These are phyloP conservation scores for Atalantia buxifolia DNA, from an alignment of 345 rosid species.

Conservation along the genomic window DNA sequence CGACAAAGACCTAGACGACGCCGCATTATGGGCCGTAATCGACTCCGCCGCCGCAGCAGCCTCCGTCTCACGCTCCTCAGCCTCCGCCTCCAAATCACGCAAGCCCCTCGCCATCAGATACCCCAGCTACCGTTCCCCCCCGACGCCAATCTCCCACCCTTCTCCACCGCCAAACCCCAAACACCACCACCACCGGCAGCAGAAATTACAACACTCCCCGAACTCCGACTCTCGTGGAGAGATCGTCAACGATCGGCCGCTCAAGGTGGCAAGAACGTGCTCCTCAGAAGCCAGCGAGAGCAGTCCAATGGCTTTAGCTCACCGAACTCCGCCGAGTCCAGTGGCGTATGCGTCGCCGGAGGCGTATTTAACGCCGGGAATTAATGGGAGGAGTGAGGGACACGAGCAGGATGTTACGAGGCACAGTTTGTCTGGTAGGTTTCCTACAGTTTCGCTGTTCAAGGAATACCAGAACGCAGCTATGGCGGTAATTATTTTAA, in stretches of 20 bases:
- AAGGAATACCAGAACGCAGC: constrained; percentile 91
- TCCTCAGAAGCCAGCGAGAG: constrained; percentile 44
- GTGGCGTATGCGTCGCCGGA: constrained; percentile 48
- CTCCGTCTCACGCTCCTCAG: constrained; percentile 47
- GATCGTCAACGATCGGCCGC: constrained; percentile 35
- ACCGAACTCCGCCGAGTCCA: constrained; percentile 37
- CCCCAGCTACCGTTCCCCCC: constrained; percentile 52
- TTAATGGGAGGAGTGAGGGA: constrained; percentile 38
- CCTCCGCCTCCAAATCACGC: constrained; percentile 47
- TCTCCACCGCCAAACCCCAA: constrained; percentile 38
- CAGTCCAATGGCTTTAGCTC: constrained; percentile 53
- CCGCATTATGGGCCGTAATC: constrained; percentile 87
- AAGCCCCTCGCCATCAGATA: constrained; percentile 54
- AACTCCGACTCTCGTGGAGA: constrained; percentile 19
- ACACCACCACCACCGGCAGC: constrained; percentile 4
- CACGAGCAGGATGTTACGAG: constrained; percentile 43
- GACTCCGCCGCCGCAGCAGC: constrained; percentile 85
- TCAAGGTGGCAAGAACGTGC: constrained; percentile 51
- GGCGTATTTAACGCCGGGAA: constrained; percentile 68
- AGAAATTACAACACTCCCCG: constrained; percentile 23
- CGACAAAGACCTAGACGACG: constrained; percentile 93
- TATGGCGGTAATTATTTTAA: constrained; percentile 58
- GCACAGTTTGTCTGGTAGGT: constrained; percentile 74
- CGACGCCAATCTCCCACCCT: constrained; percentile 44
- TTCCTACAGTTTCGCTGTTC: constrained; percentile 83